Conservation (phyloP, 2,329 filamentous ascomycete species). For the Alternaria viburni region DNA sequence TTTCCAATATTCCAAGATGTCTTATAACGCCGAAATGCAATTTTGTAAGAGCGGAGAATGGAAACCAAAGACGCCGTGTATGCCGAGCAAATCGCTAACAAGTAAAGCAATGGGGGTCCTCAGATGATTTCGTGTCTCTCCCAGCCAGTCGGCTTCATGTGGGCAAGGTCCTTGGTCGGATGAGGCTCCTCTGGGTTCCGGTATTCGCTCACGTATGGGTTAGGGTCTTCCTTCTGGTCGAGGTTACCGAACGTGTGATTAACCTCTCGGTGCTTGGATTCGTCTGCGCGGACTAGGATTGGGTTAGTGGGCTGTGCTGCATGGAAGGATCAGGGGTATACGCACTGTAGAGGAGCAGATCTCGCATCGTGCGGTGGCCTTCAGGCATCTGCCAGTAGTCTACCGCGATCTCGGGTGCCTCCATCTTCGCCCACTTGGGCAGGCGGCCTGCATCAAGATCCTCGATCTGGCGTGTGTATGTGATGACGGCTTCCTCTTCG, state of each 20-base stretch:
- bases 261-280: constrained; percentile 76
- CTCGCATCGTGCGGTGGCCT: constrained; percentile 78
- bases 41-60: constrained; percentile 13
- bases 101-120: constrained; percentile 1
- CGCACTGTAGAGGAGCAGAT: constrained; percentile 84
- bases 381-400: constrained; percentile 96
- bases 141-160: constrained; percentile 75
- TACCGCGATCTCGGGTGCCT: constrained; percentile 86
- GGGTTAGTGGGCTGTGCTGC: constrained; percentile 9
- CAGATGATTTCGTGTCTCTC: constrained; percentile 71
- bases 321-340: constrained; percentile 38
- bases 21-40: constrained; percentile 11
- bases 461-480: constrained; percentile 86
- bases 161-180: constrained; percentile 70
- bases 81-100: not conserved
- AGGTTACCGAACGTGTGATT: constrained; percentile 95
- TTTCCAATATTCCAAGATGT: not conserved
- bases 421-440: constrained; percentile 79
- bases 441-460: constrained; percentile 87
- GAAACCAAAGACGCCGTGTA: not conserved
- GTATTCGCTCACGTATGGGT: constrained; percentile 87
- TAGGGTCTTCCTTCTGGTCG: constrained; percentile 83
- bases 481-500: constrained; percentile 95
- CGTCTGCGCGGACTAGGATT: constrained; percentile 44
- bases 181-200: constrained; percentile 71